A percentile compares a stretch with the other conserved stretches of the same genome.
Evolutionary conservation across 352 stramenopile species (phyloP).

Genomic region (Globisporangium spiculum): DNA sequence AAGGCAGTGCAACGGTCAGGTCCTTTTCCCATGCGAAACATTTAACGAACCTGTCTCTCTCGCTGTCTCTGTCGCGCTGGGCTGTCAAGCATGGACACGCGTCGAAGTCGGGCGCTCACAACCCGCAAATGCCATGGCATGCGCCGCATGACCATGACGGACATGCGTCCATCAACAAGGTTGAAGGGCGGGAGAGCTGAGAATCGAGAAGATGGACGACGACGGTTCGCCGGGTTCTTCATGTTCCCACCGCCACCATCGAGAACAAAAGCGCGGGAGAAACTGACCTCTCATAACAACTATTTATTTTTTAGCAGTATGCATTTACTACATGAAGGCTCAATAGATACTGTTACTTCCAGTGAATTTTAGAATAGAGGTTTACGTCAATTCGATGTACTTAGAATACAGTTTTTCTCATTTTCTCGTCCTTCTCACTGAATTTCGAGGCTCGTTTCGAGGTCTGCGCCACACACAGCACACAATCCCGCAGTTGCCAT

Average conservation of each 20-base stretch:
- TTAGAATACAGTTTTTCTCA: not conserved
- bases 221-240: not conserved
- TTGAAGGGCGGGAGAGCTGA: not conserved
- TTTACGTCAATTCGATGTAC: not conserved
- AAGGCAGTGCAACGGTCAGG: not conserved
- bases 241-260: not conserved
- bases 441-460: not conserved
- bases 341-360: not conserved
- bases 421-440: not conserved
- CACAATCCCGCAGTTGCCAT: conserved; percentile 7
- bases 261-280: conserved; percentile 13
- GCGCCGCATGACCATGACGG: no score
- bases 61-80: not conserved
- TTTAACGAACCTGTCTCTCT: conserved; percentile 1
- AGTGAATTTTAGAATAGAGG: not conserved
- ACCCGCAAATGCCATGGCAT: no score
- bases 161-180: not conserved
- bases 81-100: not conserved
- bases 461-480: not conserved
- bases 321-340: not conserved
- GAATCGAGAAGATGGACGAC: not conserved
- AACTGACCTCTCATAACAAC: not conserved
- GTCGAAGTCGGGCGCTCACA: not conserved
- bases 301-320: no score
- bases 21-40: not conserved